phyloP scores from a whole-genome alignment of 1,284 basidiomycete species.

The Anthracocystis walkeri region DNA sequence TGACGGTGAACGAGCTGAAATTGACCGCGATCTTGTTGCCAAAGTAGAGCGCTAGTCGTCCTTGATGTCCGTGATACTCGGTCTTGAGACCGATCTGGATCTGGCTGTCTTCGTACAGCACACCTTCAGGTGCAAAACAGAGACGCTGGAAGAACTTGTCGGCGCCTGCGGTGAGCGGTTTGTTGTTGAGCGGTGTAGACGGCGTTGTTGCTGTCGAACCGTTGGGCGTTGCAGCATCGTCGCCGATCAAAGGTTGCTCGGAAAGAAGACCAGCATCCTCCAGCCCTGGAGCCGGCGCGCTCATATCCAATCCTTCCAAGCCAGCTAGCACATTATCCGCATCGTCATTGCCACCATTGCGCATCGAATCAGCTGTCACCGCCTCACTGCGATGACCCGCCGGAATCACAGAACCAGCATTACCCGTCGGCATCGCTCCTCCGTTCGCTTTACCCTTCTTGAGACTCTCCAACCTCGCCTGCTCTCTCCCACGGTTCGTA shows the following conservation, averaged over 20 bases:
- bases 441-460: slow-evolving; percentile 67
- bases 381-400: slow-evolving; percentile 44
- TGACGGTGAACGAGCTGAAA: slow-evolving; percentile 88
- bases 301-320: slow-evolving; percentile 84
- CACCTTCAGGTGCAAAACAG: slow-evolving; percentile 83
- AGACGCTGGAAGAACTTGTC: slow-evolving; percentile 86
- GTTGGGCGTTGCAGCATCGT: slow-evolving; percentile 21
- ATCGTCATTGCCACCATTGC: slow-evolving; percentile 33
- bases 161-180: slow-evolving; percentile 62
- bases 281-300: slow-evolving; percentile 66
- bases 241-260: slow-evolving; percentile 35
- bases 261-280: slow-evolving; percentile 34
- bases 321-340: slow-evolving; percentile 78
- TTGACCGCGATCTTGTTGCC: slow-evolving; percentile 92
- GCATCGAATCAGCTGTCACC: slow-evolving; percentile 52
- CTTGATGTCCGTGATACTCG: slow-evolving; percentile 90
- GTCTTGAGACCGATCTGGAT: slow-evolving; percentile 96
- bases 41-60: slow-evolving; percentile 91
- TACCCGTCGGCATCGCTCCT: slow-evolving; percentile 62
- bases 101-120: slow-evolving; percentile 94
- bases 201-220: slow-evolving; percentile 33
- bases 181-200: slow-evolving; percentile 23
- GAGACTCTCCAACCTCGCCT: slow-evolving; percentile 74
- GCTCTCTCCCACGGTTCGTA: slow-evolving; percentile 81
- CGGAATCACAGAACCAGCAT: slow-evolving; percentile 54